phyloP scores from a whole-genome alignment of 2,329 filamentous ascomycete genomes.

The Pseudogymnoascus sp. region DNA sequence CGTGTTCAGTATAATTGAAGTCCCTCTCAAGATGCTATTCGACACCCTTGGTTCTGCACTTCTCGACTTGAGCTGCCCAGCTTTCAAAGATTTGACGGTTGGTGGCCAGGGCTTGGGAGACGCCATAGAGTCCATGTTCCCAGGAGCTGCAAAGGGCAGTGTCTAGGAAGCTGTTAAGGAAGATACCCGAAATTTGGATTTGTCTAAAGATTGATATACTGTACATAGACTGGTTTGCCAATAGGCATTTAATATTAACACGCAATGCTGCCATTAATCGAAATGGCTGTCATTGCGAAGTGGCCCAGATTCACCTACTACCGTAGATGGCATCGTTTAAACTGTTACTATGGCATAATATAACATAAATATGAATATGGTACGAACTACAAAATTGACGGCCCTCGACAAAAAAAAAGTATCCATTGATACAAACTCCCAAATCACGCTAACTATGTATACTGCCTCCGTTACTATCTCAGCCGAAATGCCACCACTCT shows the following conservation, averaged over 20 bases:
- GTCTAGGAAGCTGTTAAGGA: not conserved
- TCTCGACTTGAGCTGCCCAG: conserved; percentile 26
- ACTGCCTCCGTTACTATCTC: not conserved
- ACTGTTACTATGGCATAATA: not conserved
- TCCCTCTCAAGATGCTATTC: conserved; percentile 27
- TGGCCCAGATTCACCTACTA: not conserved
- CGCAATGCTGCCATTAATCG: not conserved
- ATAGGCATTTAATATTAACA: not conserved
- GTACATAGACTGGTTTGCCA: not conserved
- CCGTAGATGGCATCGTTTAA: not conserved
- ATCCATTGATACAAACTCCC: not conserved
- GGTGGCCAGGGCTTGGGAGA: conserved; percentile 12
- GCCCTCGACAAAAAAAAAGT: not conserved
- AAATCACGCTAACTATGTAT: not conserved
- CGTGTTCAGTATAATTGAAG: conserved; percentile 31
- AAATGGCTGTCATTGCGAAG: not conserved
- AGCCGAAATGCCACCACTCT: not conserved
- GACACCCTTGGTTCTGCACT: conserved; percentile 26
- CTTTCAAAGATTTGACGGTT: conserved; percentile 22
- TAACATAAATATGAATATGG: not conserved
- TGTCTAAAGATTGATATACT: not conserved
- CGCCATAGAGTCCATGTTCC: conserved; percentile 12
- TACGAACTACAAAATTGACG: not conserved
- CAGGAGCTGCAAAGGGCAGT: conserved; percentile 11
- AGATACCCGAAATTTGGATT: not conserved